Evolutionary conservation across 495 filamentous ascomycete genomes (phyloP).

Genomic region (Glarea lozoyensis): DNA sequence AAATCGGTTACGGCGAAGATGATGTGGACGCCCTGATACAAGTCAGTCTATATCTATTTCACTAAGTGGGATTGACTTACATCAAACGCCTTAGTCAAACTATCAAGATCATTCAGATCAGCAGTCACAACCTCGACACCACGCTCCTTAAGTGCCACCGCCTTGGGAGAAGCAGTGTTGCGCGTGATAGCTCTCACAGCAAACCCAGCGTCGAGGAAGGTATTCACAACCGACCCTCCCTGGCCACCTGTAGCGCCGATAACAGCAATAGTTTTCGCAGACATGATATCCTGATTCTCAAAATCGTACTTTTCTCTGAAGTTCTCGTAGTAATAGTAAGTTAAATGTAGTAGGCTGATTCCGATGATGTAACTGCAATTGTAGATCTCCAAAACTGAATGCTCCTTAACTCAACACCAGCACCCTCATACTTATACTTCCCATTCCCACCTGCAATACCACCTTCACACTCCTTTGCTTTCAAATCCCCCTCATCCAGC

Average conservation of each 20-base stretch:
- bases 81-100: conserved; percentile 11
- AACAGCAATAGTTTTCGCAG: conserved; percentile 27
- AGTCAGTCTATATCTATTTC: background rate
- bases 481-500: too few relatives aligned
- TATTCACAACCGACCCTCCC: conserved; percentile 31
- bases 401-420: too few relatives aligned
- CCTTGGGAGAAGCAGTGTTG: conserved; percentile 25
- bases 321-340: too few relatives aligned
- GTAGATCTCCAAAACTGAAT: too few relatives aligned
- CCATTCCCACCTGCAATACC: too few relatives aligned
- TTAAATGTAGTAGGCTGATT: too few relatives aligned
- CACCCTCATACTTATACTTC: too few relatives aligned
- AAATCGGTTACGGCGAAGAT: conserved; percentile 23
- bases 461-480: too few relatives aligned
- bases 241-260: conserved; percentile 40
- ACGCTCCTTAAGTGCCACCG: conserved; percentile 24
- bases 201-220: conserved; percentile 26
- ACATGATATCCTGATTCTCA: too few relatives aligned
- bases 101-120: conserved; percentile 17
- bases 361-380: too few relatives aligned
- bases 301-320: too few relatives aligned
- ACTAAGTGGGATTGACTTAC: conserved; percentile 1
- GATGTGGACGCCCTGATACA: conserved; percentile 3
- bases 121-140: conserved; percentile 27
- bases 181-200: conserved; percentile 35